A percentile compares a stretch with the other conserved stretches of the same genome.
Conservation (phyloP, 1,284 basidiomycete species). For the Coniophora puteana region DNA sequence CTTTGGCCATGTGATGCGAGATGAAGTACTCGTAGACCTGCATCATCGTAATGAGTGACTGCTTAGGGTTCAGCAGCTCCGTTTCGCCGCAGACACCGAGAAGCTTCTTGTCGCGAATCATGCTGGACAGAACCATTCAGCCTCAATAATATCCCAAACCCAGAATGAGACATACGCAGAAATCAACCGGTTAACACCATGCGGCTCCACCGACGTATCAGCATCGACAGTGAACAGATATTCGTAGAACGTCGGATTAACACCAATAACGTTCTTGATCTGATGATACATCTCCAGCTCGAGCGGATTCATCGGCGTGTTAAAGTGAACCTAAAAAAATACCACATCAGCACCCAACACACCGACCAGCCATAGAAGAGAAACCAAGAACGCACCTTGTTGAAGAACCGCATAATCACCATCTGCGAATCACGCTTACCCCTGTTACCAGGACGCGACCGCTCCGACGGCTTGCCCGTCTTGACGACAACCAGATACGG, state of each 20-base stretch:
- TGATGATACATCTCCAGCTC: constrained; percentile 99
- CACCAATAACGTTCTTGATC: constrained; percentile 99
- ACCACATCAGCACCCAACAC: neutral
- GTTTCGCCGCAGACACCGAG: constrained; percentile 96
- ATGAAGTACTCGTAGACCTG: constrained; percentile 99
- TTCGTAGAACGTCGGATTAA: constrained; percentile 98
- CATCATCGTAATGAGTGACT: constrained; percentile 97
- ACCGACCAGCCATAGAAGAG: neutral
- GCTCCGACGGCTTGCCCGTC: constrained; percentile 93
- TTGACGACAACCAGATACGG: constrained; percentile 97
- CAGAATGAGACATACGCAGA: constrained; percentile 68
- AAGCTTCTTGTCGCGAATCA: constrained; percentile 92
- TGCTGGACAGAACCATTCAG: constrained; percentile 37
- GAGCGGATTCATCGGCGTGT: constrained; percentile 92
- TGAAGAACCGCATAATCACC: constrained; percentile 95
- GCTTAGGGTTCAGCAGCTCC: constrained; percentile 83
- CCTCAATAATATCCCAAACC: neutral
- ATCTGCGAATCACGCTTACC: constrained; percentile 98
- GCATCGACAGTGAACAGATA: constrained; percentile 97
- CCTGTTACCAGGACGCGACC: constrained; percentile 90
- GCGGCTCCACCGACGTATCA: constrained; percentile 89
- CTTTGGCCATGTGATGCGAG: constrained; percentile 96
- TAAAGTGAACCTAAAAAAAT: constrained; percentile 84
- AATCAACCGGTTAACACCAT: constrained; percentile 86
- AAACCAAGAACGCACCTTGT: constrained; percentile 59